Evolutionary conservation across 805 yeast genomes (phyloP).

Genomic region (Lipomyces orientalis): DNA sequence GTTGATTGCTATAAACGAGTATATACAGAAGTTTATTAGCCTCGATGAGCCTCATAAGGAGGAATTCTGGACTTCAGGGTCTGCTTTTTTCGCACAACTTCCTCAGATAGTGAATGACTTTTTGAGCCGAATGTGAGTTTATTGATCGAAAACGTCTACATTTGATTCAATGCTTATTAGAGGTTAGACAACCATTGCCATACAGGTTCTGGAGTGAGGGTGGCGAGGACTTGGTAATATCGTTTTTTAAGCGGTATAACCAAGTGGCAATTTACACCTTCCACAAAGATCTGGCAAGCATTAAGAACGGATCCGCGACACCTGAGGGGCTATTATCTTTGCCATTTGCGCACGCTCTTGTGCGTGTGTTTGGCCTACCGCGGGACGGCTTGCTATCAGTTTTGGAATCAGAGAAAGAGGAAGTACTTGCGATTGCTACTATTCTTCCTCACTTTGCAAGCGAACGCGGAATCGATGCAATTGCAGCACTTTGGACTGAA

Average conservation of each 20-base stretch:
- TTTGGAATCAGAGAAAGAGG: conserved; percentile 5
- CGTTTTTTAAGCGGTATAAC: conserved; percentile 7
- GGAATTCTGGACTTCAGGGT: not conserved
- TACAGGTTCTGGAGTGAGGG: conserved; percentile 17
- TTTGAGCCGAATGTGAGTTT: conserved; percentile 20
- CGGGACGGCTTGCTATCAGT: not conserved
- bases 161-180: not conserved
- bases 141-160: too few relatives aligned
- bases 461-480: conserved; percentile 8
- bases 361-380: not conserved
- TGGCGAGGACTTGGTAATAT: conserved; percentile 15
- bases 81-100: conserved; percentile 3
- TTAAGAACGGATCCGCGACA: not conserved
- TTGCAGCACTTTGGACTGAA: conserved; percentile 11
- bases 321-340: not conserved
- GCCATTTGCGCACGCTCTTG: not conserved
- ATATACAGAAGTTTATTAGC: conserved; percentile 1
- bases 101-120: conserved; percentile 20
- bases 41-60: not conserved
- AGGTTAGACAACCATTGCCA: conserved; percentile 14
- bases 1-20: conserved; percentile 11
- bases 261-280: conserved; percentile 4
- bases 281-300: conserved; percentile 1
- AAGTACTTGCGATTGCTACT: not conserved
- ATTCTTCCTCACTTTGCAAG: conserved; percentile 5